Base-by-base conservation (phyloP, 2,329 filamentous ascomycete genomes). In the Sordariomycetes sp. region DNA sequence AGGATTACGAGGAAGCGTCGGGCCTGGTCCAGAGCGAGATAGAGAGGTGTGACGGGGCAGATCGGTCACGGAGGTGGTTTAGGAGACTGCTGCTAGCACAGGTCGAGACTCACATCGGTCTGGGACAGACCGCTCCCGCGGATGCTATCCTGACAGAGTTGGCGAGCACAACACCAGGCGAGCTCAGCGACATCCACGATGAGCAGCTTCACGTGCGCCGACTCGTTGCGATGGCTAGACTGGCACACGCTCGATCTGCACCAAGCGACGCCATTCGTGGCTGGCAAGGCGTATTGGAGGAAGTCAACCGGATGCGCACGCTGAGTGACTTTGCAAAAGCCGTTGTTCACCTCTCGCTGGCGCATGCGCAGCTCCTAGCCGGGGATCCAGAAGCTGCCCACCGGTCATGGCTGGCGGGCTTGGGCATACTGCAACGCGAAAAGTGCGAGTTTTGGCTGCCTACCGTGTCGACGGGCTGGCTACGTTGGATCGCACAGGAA, bases 391-490 rank as follows among this genome's bases (percentile, higher is more conserved):
- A 44, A 0, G 31, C 36, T 1, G 50, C 39, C 0, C 35, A 33
- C 2, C 31, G 36, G n/a, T 42, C 46, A 0, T 57, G 53, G 53
- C 45, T 39, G 8, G 35, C 35, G 3, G 48, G 40, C 3, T 41
- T 46, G 1, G 46, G 46, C 6, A 42, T 50, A 5, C 39, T 44
- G 3, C 45, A 39, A 30, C 47, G 23, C 1, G 48, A 54, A 18
- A 44, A 41, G 6, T 55, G 50, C 19, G 53, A 57, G 37, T 57
- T 48, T 24, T 50, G 50, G 4, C 42, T 57, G 4, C 52, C 54
- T 0, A 36, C 48, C 0, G 34, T 55, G 10, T 47, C 50, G 1
- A 57, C 50, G 1, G 33, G 33, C 1, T 57, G 54, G 54, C 18
- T 57, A 8, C 39, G 37, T 2, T 45, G 42, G 32, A 42, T 57